Evolutionary conservation across 768 basidiomycete genomes (phyloP), one percentile per base, ranked within the genome.

Genomic region (Suillus plorans): DNA sequence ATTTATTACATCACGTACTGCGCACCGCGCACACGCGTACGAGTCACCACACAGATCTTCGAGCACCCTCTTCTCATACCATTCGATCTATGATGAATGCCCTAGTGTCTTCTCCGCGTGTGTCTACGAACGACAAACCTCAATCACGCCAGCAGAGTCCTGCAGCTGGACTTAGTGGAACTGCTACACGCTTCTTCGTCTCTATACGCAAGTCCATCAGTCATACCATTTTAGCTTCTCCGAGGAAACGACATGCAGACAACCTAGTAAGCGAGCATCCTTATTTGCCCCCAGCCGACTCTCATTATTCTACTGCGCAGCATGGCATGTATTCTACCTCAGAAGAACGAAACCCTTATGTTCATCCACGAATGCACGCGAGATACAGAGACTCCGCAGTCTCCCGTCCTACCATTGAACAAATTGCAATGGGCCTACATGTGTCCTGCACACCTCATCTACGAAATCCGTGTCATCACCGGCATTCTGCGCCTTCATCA

Each of bases 381-480:
- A 82, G 77, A 65, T 70, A 77, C 65, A 73, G 72, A 57, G 79
- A 82, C 66, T 74, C 82, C 36, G 67, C 80, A 34, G 64, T 78
- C 31, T 72, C 78, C 25, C 86, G 84, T 18, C 90, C 90, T 1
- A 88, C 86, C 56, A 82, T 90, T 47, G 86, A 89, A 70, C 90
- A 92, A 76, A 92, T 92, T 66, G 87, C 89, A 16, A 91, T 92
- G 89, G 90, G 90, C 22, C 81, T 92, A 28, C 90, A 92, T 74
- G 78, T 89, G 37, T 91, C 90, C 7, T 85, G 88, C 44, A 92
- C 90, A 1, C 90, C 90, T 4, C 90, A 91, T 72, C 76, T 91
- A 36, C 83, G 86, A 50, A 68, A 61, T 50, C 60, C 72, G 16
- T 31, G 58, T 42, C 69, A 63, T 49, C 74, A 67, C 13, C 68